These are phyloP conservation scores for Populus trichocarpa DNA, from an alignment of 441 rosid species.

Conservation along the genomic window DNA sequence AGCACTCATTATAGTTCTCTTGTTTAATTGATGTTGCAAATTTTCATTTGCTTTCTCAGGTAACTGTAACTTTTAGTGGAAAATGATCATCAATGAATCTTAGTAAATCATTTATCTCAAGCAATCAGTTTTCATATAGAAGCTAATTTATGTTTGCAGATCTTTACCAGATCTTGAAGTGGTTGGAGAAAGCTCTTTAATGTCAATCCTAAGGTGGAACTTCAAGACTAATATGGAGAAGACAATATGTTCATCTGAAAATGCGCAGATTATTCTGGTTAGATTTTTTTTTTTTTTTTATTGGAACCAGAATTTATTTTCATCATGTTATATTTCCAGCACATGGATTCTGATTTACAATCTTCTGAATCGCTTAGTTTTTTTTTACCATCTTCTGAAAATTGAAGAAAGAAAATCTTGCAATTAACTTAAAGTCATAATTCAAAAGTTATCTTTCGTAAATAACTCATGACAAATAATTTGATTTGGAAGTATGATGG, in stretches of 20 bases:
- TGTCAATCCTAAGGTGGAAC: conserved; percentile 75
- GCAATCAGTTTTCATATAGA: conserved; percentile 2
- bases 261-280: conserved; percentile 65
- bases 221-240: conserved; percentile 73
- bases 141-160: conserved; percentile 41
- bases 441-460: not conserved
- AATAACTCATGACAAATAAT: not conserved
- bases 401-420: not conserved
- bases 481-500: not conserved
- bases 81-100: not conserved
- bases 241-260: conserved; percentile 50
- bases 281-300: conserved; percentile 22
- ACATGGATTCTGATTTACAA: not conserved
- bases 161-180: conserved; percentile 67
- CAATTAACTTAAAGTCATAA: not conserved
- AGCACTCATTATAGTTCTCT: conserved; percentile 10
- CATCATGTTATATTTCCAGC: not conserved
- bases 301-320: not conserved
- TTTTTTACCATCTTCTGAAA: not conserved
- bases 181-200: conserved; percentile 62
- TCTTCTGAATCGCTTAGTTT: not conserved
- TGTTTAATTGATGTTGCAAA: conserved; percentile 1
- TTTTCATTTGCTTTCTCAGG: not conserved
- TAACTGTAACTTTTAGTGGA: not conserved
- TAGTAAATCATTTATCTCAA: not conserved